These are phyloP conservation scores for Beta corolliflora DNA, from an alignment of 179 eudicot genomes.

Conservation along the genomic window DNA sequence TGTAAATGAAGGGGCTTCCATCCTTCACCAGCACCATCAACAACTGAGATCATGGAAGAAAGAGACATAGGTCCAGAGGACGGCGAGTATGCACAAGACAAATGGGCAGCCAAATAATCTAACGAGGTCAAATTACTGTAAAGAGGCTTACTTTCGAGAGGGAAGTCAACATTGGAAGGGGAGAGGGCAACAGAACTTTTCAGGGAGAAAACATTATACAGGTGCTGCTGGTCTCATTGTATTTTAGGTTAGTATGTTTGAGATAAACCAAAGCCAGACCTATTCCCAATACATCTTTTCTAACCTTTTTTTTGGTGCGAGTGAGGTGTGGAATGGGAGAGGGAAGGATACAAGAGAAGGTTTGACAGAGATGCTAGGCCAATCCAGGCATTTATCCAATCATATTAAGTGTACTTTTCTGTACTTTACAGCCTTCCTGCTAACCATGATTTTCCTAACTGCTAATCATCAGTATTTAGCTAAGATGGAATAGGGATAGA, in stretches of 20 bases:
- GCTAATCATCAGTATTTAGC: too few relatives aligned
- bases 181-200: background rate
- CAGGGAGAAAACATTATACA: background rate
- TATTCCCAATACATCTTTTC: too few relatives aligned
- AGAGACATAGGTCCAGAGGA: background rate
- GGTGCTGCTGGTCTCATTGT: background rate
- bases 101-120: background rate
- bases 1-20: background rate
- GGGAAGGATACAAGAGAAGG: background rate
- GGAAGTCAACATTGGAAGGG: background rate
- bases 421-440: background rate
- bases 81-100: too few relatives aligned
- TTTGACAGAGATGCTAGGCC: background rate
- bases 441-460: background rate
- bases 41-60: background rate
- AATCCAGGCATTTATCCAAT: background rate
- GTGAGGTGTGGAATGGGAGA: too few relatives aligned
- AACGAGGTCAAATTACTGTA: background rate
- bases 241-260: too few relatives aligned
- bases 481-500: background rate
- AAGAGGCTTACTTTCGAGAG: background rate
- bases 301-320: background rate
- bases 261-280: too few relatives aligned
- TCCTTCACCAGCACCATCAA: background rate
- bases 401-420: background rate